Conservation (phyloP, 768 basidiomycete species). For the Macrolepiota dolichaula region DNA sequence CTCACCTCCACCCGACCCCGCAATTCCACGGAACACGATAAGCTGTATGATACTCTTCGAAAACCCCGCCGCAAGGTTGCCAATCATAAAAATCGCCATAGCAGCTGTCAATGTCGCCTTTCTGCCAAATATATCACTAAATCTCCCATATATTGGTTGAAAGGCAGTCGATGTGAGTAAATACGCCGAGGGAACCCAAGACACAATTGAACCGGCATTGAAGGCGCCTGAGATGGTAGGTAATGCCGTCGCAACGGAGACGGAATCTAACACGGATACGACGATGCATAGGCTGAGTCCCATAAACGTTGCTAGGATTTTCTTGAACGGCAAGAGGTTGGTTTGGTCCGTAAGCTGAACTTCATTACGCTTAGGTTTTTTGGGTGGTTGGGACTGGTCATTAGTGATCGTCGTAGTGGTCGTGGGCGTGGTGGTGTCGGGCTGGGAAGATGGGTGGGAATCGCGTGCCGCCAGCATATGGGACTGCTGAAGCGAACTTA, state of each 20-base stretch:
- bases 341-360: conserved; percentile 60
- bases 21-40: conserved; percentile 66
- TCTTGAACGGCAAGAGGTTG: conserved; percentile 64
- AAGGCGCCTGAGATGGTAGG: conserved; percentile 67
- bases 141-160: conserved; percentile 58
- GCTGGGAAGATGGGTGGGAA: not conserved
- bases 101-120: conserved; percentile 56
- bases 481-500: not conserved
- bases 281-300: conserved; percentile 60
- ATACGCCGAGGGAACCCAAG: conserved; percentile 75
- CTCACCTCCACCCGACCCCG: conserved; percentile 63
- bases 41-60: conserved; percentile 61
- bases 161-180: conserved; percentile 65
- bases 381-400: not conserved
- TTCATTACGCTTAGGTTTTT: not conserved
- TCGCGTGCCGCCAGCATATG: not conserved
- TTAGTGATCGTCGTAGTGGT: not conserved
- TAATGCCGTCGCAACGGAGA: conserved; percentile 72
- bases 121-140: conserved; percentile 66
- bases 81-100: conserved; percentile 62
- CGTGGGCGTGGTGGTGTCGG: not conserved
- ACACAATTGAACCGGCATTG: conserved; percentile 56
- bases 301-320: conserved; percentile 58
- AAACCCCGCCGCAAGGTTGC: conserved; percentile 65
- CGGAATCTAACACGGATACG: conserved; percentile 64